Evolutionary conservation across 164 flowering plant genomes (phyloP).

Genomic region (Brasenia schreberi): DNA sequence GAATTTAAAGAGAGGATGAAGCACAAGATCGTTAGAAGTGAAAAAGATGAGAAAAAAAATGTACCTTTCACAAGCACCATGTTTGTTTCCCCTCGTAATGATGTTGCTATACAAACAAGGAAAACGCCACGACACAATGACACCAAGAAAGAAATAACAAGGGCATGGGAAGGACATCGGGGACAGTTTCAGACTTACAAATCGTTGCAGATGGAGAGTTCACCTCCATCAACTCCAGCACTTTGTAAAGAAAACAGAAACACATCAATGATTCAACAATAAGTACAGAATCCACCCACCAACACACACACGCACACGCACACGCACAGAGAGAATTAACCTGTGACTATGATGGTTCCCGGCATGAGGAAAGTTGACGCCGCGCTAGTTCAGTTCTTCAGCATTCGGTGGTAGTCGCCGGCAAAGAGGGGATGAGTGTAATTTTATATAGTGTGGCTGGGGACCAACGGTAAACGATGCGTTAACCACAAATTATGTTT

Average conservation of each 20-base stretch:
- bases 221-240: constrained; percentile 38
- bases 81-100: not conserved
- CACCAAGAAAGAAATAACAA: not conserved
- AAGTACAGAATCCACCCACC: not conserved
- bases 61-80: not conserved
- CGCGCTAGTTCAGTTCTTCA: constrained; percentile 1
- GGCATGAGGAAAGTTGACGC: constrained; percentile 40
- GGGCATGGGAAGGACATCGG: constrained; percentile 33
- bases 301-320: too few relatives aligned
- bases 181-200: constrained; percentile 13
- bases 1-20: not conserved
- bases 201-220: constrained; percentile 26
- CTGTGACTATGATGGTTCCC: constrained; percentile 80
- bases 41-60: not conserved
- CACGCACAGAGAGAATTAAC: constrained; percentile 16
- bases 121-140: constrained; percentile 1
- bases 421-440: too few relatives aligned
- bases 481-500: too few relatives aligned
- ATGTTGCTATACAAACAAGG: not conserved
- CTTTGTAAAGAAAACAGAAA: constrained; percentile 18
- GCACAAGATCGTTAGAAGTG: not conserved
- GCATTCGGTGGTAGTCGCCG: not conserved
- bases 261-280: not conserved
- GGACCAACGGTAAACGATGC: too few relatives aligned
- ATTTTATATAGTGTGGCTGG: too few relatives aligned